Percentiles rank a stretch among this genome's conserved stretches.
phyloP scores from a whole-genome alignment of 192 early-diverging fungal genomes.

The Umbelopsis sp. region DNA sequence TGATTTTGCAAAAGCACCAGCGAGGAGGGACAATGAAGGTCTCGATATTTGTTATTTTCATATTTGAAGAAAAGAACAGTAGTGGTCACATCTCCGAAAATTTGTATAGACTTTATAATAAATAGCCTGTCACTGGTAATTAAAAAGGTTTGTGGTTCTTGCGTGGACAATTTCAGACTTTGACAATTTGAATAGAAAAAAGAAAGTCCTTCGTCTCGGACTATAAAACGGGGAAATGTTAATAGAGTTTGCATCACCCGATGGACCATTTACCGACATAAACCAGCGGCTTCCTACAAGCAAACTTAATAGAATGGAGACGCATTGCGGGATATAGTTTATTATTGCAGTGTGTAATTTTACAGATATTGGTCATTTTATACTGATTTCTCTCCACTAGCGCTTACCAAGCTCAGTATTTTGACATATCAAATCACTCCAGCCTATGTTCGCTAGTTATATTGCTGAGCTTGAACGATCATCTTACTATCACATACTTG shows the following conservation, averaged over 20 bases:
- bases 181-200: neutral
- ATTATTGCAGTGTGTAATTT: neutral
- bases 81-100: neutral
- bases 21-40: constrained; percentile 16
- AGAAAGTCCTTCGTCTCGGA: neutral
- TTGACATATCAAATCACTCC: too few species aligned
- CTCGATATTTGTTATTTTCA: constrained; percentile 20
- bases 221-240: neutral
- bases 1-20: constrained; percentile 17
- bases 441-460: too few species aligned
- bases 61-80: neutral
- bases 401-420: too few species aligned
- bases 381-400: too few species aligned
- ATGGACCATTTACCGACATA: neutral
- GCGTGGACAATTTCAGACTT: neutral
- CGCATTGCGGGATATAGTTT: neutral
- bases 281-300: neutral
- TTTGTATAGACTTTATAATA: neutral
- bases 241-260: neutral
- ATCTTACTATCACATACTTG: too few species aligned
- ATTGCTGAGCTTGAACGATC: too few species aligned
- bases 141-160: constrained; percentile 9
- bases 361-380: too few species aligned
- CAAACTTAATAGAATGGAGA: neutral
- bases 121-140: neutral